Percentiles rank a stretch among this genome's conserved stretches.
Conservation (phyloP, 2,329 filamentous ascomycete genomes). For the Ophiosphaerella korrae region DNA sequence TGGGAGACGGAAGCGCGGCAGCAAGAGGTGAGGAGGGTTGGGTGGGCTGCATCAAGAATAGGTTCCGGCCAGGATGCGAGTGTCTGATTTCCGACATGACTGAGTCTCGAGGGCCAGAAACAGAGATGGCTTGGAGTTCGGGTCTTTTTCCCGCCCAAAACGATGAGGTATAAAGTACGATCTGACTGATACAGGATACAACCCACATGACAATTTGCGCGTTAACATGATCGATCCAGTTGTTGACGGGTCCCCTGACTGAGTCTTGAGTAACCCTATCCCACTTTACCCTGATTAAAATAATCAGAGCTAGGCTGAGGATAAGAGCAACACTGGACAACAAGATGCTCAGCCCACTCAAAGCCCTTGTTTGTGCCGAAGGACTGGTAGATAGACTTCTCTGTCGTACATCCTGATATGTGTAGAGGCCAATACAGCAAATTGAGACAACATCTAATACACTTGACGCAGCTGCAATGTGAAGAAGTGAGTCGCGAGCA, state of each 20-base stretch:
- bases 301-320: conserved; percentile 33
- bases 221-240: conserved; percentile 35
- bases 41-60: conserved; percentile 31
- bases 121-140: conserved; percentile 22
- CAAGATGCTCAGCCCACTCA: conserved; percentile 28
- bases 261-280: conserved; percentile 19
- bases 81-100: conserved; percentile 43
- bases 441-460: conserved; percentile 38
- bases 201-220: conserved; percentile 45
- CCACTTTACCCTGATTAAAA: conserved; percentile 32
- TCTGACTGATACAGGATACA: conserved; percentile 37
- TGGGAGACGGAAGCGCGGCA: conserved; percentile 41
- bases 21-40: conserved; percentile 34
- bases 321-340: conserved; percentile 31
- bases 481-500: conserved; percentile 27
- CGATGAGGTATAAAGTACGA: conserved; percentile 34
- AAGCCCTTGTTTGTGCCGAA: conserved; percentile 21
- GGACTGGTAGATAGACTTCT: conserved; percentile 28
- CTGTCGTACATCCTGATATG: conserved; percentile 36
- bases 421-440: conserved; percentile 35
- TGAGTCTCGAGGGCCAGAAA: conserved; percentile 40
- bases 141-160: conserved; percentile 30
- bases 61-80: conserved; percentile 25
- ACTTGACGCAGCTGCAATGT: conserved; percentile 38
- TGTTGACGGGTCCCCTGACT: conserved; percentile 17